Base-by-base conservation (phyloP, 2,329 filamentous ascomycete genomes). In the Monosporascus sp. region DNA sequence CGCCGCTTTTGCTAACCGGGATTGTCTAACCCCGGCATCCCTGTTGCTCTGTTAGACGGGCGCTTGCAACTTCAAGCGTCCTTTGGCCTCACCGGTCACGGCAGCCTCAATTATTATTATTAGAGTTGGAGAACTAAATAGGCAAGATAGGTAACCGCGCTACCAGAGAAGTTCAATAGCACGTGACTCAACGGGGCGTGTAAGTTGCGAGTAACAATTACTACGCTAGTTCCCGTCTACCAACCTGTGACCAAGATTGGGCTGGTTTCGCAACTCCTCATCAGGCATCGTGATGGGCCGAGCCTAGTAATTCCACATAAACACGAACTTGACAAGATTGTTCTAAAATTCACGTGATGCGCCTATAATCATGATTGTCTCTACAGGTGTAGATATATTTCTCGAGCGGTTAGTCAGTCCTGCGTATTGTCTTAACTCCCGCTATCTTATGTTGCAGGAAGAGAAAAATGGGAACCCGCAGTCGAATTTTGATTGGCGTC, bases 401-500 rank as follows among this genome's bases (percentile, higher is more conserved):
- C 31, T 27, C 9, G 11, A 3, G 11, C 31, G 31, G 31, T 35
- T 14, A 35, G 31, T 14, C 31, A 35, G 9, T 35, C 31, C 5
- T 35, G 5, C 5, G 31, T 14, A 35, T 14, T 35, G 45, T 41
- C 22, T n/a, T 35, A 39, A 38, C 31, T 37, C 48, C 20, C 43
- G 37, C 49, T 43, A 17, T 22, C 18, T 37, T 50, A 47, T 49
- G 53, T 49, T 56, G 53, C 25, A 37, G 50, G 15, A 50, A 41
- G 43, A 48, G 52, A 55, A 51, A 47, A 41, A 63, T 62, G 62
- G 64, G 62, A n/a, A 57, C 6, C 5, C 46, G 9, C 9, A n/a
- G 22, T 52, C n/a, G 41, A 55, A 56, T 60, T 48, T 51, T 24
- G 49, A 46, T 58, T 58, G 53, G 48, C 8, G 17, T 45, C 53